These are phyloP conservation scores for Pythium guiyangense DNA, from an alignment of 352 stramenopile species.

Conservation along the genomic window DNA sequence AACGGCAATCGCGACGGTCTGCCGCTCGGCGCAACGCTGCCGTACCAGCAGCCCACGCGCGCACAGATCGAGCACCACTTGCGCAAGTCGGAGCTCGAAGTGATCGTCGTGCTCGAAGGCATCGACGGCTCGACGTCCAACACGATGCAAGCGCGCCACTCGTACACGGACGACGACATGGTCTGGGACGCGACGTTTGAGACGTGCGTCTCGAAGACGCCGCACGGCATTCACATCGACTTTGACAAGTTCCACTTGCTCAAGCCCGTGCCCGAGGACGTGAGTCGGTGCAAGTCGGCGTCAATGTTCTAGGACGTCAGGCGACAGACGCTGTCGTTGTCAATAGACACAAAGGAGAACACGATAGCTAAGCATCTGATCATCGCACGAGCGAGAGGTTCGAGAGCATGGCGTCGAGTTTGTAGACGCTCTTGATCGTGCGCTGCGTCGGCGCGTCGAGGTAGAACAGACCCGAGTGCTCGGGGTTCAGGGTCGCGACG, in stretches of 20 bases:
- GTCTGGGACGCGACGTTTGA: constrained; percentile 76
- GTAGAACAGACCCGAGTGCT: no score
- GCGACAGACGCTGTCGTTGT: no score
- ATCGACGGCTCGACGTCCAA: constrained; percentile 85
- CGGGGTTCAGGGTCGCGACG: no score
- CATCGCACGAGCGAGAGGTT: no score
- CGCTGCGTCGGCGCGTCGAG: no score
- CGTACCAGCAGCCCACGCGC: constrained; percentile 64
- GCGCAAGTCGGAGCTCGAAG: constrained; percentile 61
- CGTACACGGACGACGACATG: constrained; percentile 80
- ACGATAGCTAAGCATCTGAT: no score
- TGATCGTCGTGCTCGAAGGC: constrained; percentile 78
- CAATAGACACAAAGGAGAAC: no score
- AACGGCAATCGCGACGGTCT: constrained; percentile 79
- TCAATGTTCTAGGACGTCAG: constrained; percentile 12
- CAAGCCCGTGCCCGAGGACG: constrained; percentile 55
- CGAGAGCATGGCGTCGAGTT: no score
- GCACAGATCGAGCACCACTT: constrained; percentile 71
- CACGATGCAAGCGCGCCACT: constrained; percentile 84
- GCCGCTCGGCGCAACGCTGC: constrained; percentile 2
- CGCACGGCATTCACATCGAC: constrained; percentile 58
- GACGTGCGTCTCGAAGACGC: constrained; percentile 60
- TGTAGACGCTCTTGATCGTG: no score
- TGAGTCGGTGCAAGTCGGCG: constrained; percentile 17
- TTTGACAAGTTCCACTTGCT: constrained; percentile 83